Evolutionary conservation across 2,329 filamentous ascomycete genomes (phyloP), one percentile per base, ranked within the genome.

Genomic region (Cryphonectria naterciae): DNA sequence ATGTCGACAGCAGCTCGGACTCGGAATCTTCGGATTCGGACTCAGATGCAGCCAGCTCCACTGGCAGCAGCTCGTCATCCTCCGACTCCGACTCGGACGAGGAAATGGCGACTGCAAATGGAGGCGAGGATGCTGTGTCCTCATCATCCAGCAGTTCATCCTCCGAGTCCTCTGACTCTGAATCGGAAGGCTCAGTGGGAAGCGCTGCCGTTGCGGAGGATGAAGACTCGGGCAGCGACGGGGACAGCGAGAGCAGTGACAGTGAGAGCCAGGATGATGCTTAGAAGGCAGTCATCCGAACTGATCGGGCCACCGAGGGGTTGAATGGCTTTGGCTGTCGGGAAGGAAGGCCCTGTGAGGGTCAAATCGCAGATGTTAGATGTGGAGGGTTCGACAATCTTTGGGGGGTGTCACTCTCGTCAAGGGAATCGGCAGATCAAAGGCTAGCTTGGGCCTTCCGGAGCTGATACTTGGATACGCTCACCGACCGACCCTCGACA

Each of bases 21-120:
- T 81, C 79, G 49, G 80, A 78, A 68, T 76, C 77, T 5, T 79
- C 78, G 0, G 82, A 82, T 8, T 82, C 81, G 0, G 82, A 82
- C 7, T 82, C 81, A 0, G 79, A 72, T 37, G 67, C 70, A 41
- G 76, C 77, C 49, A 74, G 41, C 37, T 39, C 61, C 10, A 43
- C 61, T 76, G 80, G 78, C 74, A 80, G 78, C 62, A 79, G 79
- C 75, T 81, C 79, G 49, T 80, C 78, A 68, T 76, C 77, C 4
- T 79, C 78, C 1, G 82, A 82, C 10, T 82, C 81, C 0, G 81
- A 82, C 17, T 76, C 78, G 15, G 79, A 72, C 49, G 67, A 73
- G 56, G 76, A 78, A 43, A 74, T 75, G 74, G 75, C 70, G 17
- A 49, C 65, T 28, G 74, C 67, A 22, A 62, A 71, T 3, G 67